Base-by-base conservation (phyloP, 2,329 filamentous ascomycete genomes). In the Aureobasidium leucospermi region DNA sequence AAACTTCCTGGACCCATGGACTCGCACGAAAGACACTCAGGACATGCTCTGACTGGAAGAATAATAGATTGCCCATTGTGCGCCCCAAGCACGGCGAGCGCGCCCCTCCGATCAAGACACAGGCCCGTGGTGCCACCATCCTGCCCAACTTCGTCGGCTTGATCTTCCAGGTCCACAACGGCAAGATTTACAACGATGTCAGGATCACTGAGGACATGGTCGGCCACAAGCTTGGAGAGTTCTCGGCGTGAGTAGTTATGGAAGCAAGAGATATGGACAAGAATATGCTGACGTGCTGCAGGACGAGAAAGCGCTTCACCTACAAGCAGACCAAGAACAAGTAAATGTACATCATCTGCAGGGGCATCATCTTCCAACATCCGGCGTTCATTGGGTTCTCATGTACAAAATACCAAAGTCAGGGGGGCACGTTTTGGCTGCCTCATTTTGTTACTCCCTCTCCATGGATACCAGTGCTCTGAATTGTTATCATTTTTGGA, bases 191-290 rank as follows among this genome's bases (percentile, higher is more conserved):
- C 74, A 77, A 87, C 67, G 89, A 94, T 66, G 81, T 96, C 58
- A 81, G 80, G 65, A 88, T 96, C 64, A 96, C 91, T 15, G 92
- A 96, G 73, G 89, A 96, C 69, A 96, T 96, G 92, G 92, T 96
- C 52, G 92, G 92, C 58, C 88, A 94, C 75, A 96, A 96, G 77
- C 80, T 96, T 66, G 92, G 92, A 67, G 92, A 96, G 76, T 96
- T 96, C 73, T 86, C 90, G 63, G 79, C 84, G 91, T 96, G 83
- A 69, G 90, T 84, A 38, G 28, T 23, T 10, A 15, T 34, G 9
- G 34, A 38, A 7, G 23, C 29, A 36, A 29, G 4, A 11, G 49
- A 15, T 28, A 46, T 6, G 36, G 13, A n/a, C 49, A 48, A 42
- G 49, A 52, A 15, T 58, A 52, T 28, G 58, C 31, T 47, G 43